Conservation (phyloP, 441 rosid genomes). For the Syzygium malaccense region DNA sequence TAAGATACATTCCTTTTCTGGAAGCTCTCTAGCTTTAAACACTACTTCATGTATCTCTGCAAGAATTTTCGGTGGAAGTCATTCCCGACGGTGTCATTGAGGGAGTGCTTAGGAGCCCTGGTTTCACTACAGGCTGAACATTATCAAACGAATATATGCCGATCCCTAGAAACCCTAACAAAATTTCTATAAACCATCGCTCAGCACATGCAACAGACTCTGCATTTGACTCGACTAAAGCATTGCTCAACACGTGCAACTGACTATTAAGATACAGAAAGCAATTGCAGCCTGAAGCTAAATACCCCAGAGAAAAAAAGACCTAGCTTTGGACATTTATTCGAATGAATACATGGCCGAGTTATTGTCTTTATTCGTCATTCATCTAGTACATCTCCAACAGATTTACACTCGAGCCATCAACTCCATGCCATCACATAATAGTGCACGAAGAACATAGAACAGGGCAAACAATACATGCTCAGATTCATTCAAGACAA, state of each 20-base stretch:
- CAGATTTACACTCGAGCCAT: not conserved
- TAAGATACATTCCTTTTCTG: not conserved
- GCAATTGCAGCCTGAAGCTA: not conserved
- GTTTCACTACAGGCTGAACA: constrained; percentile 23
- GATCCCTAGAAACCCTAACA: not conserved
- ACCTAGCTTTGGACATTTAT: not conserved
- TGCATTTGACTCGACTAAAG: not conserved
- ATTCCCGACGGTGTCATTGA: constrained; percentile 87
- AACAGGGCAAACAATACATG: not conserved
- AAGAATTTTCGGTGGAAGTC: constrained; percentile 92
- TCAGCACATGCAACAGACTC: not conserved
- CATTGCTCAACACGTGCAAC: not conserved
- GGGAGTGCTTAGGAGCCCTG: constrained; percentile 86
- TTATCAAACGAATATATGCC: not conserved
- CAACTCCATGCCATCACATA: not conserved
- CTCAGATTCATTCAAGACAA: not conserved
- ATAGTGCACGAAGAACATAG: not conserved
- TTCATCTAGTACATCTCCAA: not conserved
- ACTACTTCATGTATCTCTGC: constrained; percentile 88
- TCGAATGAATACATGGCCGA: not conserved
- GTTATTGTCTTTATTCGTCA: not conserved
- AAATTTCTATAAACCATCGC: too few relatives aligned
- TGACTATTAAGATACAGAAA: not conserved
- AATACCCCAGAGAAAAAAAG: not conserved
- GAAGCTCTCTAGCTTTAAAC: not conserved